phyloP scores from a whole-genome alignment of 73 alveolate species.

The Paramecium biaurelia region DNA sequence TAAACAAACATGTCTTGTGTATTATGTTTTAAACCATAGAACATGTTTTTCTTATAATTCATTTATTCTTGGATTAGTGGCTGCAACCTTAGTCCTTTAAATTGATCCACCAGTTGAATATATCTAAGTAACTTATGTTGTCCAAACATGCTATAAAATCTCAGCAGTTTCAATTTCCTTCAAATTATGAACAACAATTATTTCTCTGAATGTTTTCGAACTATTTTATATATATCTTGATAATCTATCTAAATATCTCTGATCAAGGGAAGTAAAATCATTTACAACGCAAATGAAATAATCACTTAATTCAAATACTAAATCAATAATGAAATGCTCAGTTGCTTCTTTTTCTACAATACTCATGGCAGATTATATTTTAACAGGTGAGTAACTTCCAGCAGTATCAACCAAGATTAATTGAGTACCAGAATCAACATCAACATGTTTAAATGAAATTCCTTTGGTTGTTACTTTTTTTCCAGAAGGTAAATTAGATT shows the following conservation, averaged over 20 bases:
- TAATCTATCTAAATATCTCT: constrained; percentile 52
- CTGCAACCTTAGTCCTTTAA: constrained; percentile 37
- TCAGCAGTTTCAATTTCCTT: constrained; percentile 57
- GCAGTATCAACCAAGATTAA: constrained; percentile 62
- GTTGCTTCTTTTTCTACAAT: constrained; percentile 56
- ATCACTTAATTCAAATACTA: constrained; percentile 55
- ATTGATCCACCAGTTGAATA: constrained; percentile 52
- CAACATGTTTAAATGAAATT: constrained; percentile 53
- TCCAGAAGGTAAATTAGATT: constrained; percentile 49
- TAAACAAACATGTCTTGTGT: constrained; percentile 61
- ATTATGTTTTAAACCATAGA: constrained; percentile 60
- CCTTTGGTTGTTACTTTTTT: constrained; percentile 60
- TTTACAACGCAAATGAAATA: constrained; percentile 62
- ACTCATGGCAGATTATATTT: not conserved
- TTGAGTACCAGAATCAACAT: constrained; percentile 55
- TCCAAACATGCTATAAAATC: constrained; percentile 41
- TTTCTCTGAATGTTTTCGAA: constrained; percentile 54
- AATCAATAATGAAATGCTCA: constrained; percentile 41
- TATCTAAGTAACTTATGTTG: not conserved
- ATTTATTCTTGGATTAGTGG: not conserved
- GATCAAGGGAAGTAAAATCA: constrained; percentile 58
- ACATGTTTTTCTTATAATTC: constrained; percentile 51
- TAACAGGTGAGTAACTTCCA: constrained; percentile 58
- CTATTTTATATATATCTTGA: constrained; percentile 14
- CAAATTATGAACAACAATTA: constrained; percentile 56